Conservation (phyloP, 345 rosid species). For the Populus nigra region DNA sequence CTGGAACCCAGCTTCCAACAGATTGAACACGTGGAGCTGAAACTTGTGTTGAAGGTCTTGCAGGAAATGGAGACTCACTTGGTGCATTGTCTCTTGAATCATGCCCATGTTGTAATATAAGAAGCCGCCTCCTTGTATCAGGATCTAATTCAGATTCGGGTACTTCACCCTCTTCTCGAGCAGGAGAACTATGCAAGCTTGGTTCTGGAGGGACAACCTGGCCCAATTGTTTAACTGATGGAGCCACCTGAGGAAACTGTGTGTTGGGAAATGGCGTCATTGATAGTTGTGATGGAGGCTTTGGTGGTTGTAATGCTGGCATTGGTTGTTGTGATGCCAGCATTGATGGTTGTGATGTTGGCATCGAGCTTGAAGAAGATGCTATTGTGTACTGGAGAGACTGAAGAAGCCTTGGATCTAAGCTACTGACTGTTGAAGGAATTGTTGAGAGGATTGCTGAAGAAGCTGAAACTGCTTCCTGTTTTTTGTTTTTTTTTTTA, state of each 20-base stretch:
- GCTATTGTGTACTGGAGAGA: slow-evolving; percentile 56
- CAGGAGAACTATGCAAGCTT: slow-evolving; percentile 86
- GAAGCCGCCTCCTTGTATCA: slow-evolving; percentile 92
- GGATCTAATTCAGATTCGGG: slow-evolving; percentile 99
- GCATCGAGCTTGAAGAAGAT: slow-evolving; percentile 59
- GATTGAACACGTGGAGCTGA: slow-evolving; percentile 61
- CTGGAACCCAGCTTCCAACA: slow-evolving; percentile 70
- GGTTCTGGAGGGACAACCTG: slow-evolving; percentile 55
- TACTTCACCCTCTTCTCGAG: slow-evolving; percentile 98
- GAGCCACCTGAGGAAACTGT: slow-evolving; percentile 56
- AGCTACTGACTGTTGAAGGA: slow-evolving; percentile 45
- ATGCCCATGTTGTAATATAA: slow-evolving; percentile 96
- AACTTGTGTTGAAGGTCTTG: slow-evolving; percentile 58
- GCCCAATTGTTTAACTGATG: slow-evolving; percentile 56
- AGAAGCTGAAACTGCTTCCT: slow-evolving; percentile 78
- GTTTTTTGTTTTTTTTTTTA: background rate
- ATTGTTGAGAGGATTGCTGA: slow-evolving; percentile 51
- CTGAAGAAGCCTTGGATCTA: slow-evolving; percentile 64
- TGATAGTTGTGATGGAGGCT: slow-evolving; percentile 49
- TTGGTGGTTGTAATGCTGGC: slow-evolving; percentile 50
- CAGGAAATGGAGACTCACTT: slow-evolving; percentile 66
- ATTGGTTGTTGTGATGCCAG: slow-evolving; percentile 39
- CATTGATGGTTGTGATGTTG: slow-evolving; percentile 25
- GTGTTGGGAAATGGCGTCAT: slow-evolving; percentile 43
- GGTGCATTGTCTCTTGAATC: slow-evolving; percentile 73